These are phyloP conservation scores for Solioccasus polychromus DNA, from an alignment of 768 basidiomycete genomes.

Conservation along the genomic window DNA sequence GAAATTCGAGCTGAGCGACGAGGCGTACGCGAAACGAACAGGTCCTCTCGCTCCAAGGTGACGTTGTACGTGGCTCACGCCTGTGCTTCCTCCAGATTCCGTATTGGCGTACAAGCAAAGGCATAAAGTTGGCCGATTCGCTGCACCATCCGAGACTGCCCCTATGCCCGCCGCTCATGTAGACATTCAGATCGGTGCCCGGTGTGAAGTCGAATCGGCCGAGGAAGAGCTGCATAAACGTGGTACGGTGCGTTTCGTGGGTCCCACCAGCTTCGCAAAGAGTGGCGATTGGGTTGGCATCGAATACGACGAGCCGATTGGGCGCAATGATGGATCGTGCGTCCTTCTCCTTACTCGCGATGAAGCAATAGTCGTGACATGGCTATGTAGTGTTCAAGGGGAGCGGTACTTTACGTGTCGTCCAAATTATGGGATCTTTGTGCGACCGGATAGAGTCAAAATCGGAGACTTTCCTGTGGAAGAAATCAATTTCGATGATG, in stretches of 20 bases:
- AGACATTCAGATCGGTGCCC: constrained; percentile 63
- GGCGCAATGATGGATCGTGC: constrained; percentile 94
- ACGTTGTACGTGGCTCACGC: background rate
- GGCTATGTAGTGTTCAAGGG: constrained; percentile 65
- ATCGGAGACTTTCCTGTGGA: constrained; percentile 87
- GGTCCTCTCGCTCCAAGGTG: constrained; percentile 41
- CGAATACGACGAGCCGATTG: constrained; percentile 93
- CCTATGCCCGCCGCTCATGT: constrained; percentile 27
- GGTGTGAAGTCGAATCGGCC: constrained; percentile 78
- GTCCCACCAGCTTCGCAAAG: constrained; percentile 69
- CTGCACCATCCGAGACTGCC: constrained; percentile 44
- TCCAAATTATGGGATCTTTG: constrained; percentile 80
- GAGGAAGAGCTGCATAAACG: constrained; percentile 72
- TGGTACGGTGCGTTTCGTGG: constrained; percentile 85
- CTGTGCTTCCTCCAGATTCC: constrained; percentile 53
- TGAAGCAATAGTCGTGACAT: background rate
- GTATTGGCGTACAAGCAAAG: constrained; percentile 87
- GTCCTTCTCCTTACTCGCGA: constrained; percentile 31
- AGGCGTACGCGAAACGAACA: constrained; percentile 76
- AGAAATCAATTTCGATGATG: constrained; percentile 73
- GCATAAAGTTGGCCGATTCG: constrained; percentile 88
- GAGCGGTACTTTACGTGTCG: constrained; percentile 81
- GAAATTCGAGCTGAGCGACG: constrained; percentile 85
- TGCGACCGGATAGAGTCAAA: constrained; percentile 75
- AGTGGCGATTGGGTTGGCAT: constrained; percentile 83